Percentiles rank a stretch among this genome's conserved stretches.
Evolutionary conservation across 352 stramenopile species (phyloP).

Genomic region (Globisporangium okanoganense): DNA sequence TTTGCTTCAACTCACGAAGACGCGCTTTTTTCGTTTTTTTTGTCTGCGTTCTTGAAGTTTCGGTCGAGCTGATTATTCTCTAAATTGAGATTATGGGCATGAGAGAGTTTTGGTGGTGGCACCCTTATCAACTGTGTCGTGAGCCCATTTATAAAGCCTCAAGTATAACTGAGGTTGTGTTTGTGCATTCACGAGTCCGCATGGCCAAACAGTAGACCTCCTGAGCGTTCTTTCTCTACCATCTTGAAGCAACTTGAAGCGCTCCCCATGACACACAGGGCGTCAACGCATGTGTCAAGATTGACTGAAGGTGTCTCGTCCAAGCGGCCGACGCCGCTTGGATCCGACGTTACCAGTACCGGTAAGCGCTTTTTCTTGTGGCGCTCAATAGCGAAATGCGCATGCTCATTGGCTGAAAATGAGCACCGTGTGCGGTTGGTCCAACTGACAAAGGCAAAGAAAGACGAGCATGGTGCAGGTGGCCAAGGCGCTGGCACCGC

Average conservation of each 20-base stretch:
- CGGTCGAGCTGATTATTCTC: not conserved
- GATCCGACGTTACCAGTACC: not conserved
- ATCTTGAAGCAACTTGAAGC: conserved; percentile 5
- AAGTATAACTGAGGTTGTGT: conserved; percentile 3
- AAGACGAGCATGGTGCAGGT: conserved; percentile 55
- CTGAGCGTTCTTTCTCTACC: not conserved
- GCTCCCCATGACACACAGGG: conserved; percentile 8
- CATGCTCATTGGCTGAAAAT: conserved; percentile 7
- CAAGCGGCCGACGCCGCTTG: not conserved
- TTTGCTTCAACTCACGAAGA: too few relatives aligned
- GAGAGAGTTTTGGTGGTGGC: not conserved
- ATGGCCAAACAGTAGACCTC: not conserved
- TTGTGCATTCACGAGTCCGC: conserved; percentile 3
- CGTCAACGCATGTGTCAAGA: conserved; percentile 7
- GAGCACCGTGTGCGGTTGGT: not conserved
- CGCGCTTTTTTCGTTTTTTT: too few relatives aligned
- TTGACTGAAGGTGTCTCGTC: too few relatives aligned
- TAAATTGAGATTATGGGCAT: too few relatives aligned
- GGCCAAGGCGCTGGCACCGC: conserved; percentile 39
- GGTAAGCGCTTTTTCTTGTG: conserved; percentile 13
- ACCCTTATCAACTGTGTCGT: too few relatives aligned
- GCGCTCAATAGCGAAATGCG: not conserved
- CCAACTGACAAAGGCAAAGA: not conserved
- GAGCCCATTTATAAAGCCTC: too few relatives aligned
- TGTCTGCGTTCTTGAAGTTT: not conserved